Percentiles rank a stretch among this genome's conserved stretches.
Conservation (phyloP, 169 alveolate genomes). For the Fabrea salina region DNA sequence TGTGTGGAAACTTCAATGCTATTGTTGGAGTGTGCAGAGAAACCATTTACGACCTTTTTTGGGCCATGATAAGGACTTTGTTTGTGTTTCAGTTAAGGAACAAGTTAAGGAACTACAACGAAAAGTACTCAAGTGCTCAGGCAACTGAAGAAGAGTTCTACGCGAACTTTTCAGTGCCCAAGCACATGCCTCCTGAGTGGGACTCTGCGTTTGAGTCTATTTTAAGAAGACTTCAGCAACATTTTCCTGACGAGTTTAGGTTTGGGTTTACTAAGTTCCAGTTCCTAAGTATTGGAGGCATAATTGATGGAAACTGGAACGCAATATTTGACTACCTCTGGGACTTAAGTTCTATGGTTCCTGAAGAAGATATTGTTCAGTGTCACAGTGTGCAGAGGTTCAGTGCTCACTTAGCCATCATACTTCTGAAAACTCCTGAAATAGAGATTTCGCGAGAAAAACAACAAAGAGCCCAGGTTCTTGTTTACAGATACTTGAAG, state of each 20-base stretch:
- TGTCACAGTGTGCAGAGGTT: not conserved
- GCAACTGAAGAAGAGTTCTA: not conserved
- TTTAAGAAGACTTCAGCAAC: not conserved
- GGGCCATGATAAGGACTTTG: slow-evolving; percentile 19
- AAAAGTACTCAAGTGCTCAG: not conserved
- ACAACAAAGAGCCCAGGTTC: not conserved
- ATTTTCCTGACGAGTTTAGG: not conserved
- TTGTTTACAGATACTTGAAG: not conserved
- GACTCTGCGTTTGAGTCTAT: not conserved
- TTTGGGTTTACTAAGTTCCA: not conserved
- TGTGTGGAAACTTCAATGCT: slow-evolving; percentile 29
- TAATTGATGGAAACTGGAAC: not conserved
- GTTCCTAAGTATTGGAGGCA: not conserved
- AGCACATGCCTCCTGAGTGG: not conserved
- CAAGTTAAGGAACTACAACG: not conserved
- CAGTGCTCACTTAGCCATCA: not conserved
- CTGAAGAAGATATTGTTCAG: not conserved
- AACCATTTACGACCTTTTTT: slow-evolving; percentile 11
- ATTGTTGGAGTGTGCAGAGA: not conserved
- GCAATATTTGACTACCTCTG: not conserved
- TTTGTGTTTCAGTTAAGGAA: not conserved
- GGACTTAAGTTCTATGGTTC: not conserved
- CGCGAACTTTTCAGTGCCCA: not conserved
- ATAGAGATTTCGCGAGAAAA: not conserved
- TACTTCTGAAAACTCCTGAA: not conserved